These are phyloP conservation scores for Steccherinum ochraceum DNA, from an alignment of 768 basidiomycete species.

Conservation along the genomic window DNA sequence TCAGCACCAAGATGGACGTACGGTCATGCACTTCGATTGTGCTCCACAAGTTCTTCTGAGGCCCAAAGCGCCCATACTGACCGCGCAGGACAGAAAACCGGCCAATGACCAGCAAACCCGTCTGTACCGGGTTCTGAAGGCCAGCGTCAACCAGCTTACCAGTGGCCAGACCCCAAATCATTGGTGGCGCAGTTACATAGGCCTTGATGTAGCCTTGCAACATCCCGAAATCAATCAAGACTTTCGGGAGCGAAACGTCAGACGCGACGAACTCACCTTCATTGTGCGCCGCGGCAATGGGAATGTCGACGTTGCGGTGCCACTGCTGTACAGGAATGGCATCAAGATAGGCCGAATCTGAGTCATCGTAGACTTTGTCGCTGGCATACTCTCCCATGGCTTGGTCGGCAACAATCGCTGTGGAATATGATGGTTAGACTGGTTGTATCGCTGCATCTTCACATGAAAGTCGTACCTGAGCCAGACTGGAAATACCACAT, in stretches of 20 bases:
- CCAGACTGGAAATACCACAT: not conserved
- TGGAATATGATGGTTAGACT: not conserved
- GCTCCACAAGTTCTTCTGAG: slow-evolving; percentile 37
- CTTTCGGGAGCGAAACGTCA: slow-evolving; percentile 29
- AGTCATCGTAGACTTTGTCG: not conserved
- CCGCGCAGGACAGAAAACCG: slow-evolving; percentile 36
- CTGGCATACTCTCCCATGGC: not conserved
- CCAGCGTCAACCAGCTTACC: slow-evolving; percentile 43
- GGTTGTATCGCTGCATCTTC: not conserved
- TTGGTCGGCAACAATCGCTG: not conserved
- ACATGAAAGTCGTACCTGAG: not conserved
- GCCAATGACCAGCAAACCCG: slow-evolving; percentile 43
- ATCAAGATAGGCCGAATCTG: not conserved
- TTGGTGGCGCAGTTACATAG: slow-evolving; percentile 46
- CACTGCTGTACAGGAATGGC: not conserved
- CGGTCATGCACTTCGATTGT: slow-evolving; percentile 34
- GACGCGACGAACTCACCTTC: not conserved
- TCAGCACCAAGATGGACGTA: slow-evolving; percentile 50
- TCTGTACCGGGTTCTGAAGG: slow-evolving; percentile 45
- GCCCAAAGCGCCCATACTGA: slow-evolving; percentile 46
- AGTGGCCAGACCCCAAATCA: slow-evolving; percentile 50
- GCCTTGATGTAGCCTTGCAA: slow-evolving; percentile 73
- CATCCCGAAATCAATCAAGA: slow-evolving; percentile 85
- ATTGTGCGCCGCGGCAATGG: slow-evolving; percentile 39
- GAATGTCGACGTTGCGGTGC: slow-evolving; percentile 46